Evolutionary conservation across 2,329 filamentous ascomycete species (phyloP), one percentile per base, ranked within the genome.

Genomic region (Blastomyces percursus): DNA sequence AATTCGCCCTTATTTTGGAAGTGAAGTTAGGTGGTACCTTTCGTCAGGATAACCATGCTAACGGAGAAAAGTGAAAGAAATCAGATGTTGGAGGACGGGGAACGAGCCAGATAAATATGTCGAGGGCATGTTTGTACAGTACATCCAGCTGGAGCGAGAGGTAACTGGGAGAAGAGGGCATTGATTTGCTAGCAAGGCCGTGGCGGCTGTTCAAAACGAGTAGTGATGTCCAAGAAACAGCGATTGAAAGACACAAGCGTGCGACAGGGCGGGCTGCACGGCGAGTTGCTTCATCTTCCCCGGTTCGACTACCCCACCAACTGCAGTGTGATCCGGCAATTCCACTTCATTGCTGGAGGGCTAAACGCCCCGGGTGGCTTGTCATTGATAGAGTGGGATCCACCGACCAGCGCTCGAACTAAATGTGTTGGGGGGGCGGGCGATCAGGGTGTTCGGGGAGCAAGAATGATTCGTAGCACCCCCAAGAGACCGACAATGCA

Each of bases 401-500:
- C 12, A 57, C 32, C n/a, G 19, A 42, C 32, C 11, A 55, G 30
- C 12, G 11, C 35, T 38, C 40, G 4, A 40, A 11, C 32, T 14
- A 57, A 42, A 21, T 12, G n/a, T n/a, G n/a, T n/a, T n/a, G n/a
- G n/a, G n/a, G n/a, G n/a, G 30, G 27, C 14, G 54, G 56, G 7
- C 27, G 40, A 59, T 59, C 57, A 59, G 57, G 40, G 40, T 46
- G 42, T 7, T 48, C 30, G 7, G 42, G 57, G 11, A 50, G 24
- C 24, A 35, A 35, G 24, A 11, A 46, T 59, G 40, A 59, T 59
- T 59, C 57, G 57, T 35, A 48, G 24, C 11, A 32, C 24, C 16
- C 27, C 57, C 40, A 59, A 46, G 56, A 59, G 56, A 46, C 40
- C 40, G 56, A 59, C 42, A 21, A 40, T 46, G 57, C 42, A 42